Evolutionary conservation across 768 basidiomycete species (phyloP), one percentile per base, ranked within the genome.

Genomic region (Rhizopogon vesiculosus): DNA sequence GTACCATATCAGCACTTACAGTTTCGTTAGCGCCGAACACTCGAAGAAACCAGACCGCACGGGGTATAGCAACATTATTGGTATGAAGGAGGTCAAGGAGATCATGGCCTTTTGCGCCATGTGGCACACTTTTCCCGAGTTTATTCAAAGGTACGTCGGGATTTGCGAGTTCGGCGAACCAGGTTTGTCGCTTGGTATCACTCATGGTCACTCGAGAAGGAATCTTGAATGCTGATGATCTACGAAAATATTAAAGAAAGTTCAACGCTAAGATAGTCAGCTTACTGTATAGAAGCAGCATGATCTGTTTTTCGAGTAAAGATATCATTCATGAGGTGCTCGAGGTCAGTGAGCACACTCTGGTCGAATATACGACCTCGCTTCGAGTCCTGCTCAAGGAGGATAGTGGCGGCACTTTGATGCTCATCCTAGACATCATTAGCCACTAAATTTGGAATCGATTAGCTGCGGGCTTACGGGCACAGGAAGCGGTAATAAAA

Each of bases 21-120:
- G 88, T 90, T 71, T 94, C 92, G 61, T 93, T 92, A 18, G 87
- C 90, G 25, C 92, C 92, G 62, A 92, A 83, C 3, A 92, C 90
- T 18, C 91, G 81, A 28, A 93, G 75, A 65, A 93, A 89, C 92
- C 92, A 94, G 7, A 93, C 83, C 3, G 92, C 92, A 44, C 92
- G 80, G 1, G 87, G 78, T 35, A 91, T 87, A 6, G 86, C 87
- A 28, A 93, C 87, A 55, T 85, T 81, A 53, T 91, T 84, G 6
- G 78, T 75, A 53, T 93, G 88, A 31, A 94, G 70, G 42, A 93
- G 73, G 57, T 93, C 91, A 50, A 94, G 73, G 29, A 93, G 77
- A 62, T 92, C 91, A 59, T 87, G 85, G 1, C 91, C 92, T 68
- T 91, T 93, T 4, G 86, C 86, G 0, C 89, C 89, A 64, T 93